Evolutionary conservation across 805 yeast species (phyloP).

Genomic region (Metschnikowia cubensis): DNA sequence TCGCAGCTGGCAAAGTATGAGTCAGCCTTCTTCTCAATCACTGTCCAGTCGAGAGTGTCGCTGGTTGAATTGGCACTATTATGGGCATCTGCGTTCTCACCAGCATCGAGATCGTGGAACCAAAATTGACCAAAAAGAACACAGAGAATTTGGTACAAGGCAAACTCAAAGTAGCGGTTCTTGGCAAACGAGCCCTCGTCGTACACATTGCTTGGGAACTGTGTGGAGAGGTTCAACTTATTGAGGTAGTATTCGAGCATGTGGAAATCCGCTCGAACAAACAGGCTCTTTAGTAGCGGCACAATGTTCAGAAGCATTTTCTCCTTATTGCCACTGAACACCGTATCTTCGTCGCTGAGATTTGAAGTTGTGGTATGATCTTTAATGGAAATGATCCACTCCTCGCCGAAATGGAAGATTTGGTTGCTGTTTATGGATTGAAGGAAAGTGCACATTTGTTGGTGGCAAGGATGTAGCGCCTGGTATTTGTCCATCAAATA

Average conservation of each 20-base stretch:
- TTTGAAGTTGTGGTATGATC: constrained; percentile 4
- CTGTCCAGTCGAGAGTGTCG: constrained; percentile 9
- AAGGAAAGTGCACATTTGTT: not conserved
- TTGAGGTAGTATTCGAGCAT: constrained; percentile 18
- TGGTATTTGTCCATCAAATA: constrained; percentile 24
- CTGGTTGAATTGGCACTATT: not conserved
- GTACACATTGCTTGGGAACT: constrained; percentile 25
- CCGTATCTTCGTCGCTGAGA: constrained; percentile 8
- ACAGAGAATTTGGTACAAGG: constrained; percentile 24
- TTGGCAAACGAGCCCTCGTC: constrained; percentile 18
- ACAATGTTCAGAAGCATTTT: constrained; percentile 7
- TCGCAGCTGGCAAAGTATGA: constrained; percentile 23
- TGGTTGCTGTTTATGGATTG: not conserved
- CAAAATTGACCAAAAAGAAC: constrained; percentile 21
- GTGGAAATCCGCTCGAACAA: constrained; percentile 20
- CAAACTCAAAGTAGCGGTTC: constrained; percentile 28
- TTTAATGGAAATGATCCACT: constrained; percentile 10
- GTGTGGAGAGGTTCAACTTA: constrained; percentile 17
- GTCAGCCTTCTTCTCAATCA: constrained; percentile 21
- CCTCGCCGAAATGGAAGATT: constrained; percentile 4
- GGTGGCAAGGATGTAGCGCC: constrained; percentile 20
- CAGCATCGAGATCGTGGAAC: constrained; percentile 12
- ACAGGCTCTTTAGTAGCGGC: constrained; percentile 9
- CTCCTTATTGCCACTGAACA: constrained; percentile 8
- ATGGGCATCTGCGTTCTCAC: not conserved